These are phyloP conservation scores for Ustilago shanxiensis DNA, from an alignment of 1,284 basidiomycete genomes.

Conservation along the genomic window DNA sequence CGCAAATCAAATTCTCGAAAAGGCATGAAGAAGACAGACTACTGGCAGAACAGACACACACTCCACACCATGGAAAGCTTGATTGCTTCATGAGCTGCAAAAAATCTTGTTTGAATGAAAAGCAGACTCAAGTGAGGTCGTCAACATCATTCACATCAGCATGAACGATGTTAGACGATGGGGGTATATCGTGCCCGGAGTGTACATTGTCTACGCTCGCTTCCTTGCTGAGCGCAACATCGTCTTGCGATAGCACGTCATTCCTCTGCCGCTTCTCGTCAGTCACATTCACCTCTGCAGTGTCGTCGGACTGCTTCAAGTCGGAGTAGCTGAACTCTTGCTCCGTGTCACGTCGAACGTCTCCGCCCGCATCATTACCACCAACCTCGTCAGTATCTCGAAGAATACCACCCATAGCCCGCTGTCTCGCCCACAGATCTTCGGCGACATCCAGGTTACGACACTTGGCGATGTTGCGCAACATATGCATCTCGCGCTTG, in stretches of 20 bases:
- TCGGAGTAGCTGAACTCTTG: conserved; percentile 18
- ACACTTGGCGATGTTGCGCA: conserved; percentile 51
- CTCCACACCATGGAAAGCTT: not conserved
- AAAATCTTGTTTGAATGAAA: too few species aligned
- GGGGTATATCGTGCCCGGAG: conserved; percentile 16
- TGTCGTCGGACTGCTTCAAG: conserved; percentile 14
- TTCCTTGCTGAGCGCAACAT: conserved; percentile 13
- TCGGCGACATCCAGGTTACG: conserved; percentile 57
- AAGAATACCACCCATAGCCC: conserved; percentile 55
- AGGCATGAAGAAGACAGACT: too few species aligned
- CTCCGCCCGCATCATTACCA: conserved; percentile 10
- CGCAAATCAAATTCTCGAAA: not conserved
- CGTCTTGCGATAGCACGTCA: not conserved
- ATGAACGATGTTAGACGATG: conserved; percentile 12
- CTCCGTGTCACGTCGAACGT: not conserved
- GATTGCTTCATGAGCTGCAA: not conserved
- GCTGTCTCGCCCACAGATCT: conserved; percentile 50
- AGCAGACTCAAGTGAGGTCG: conserved; percentile 23
- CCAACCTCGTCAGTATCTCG: conserved; percentile 44
- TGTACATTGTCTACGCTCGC: conserved; percentile 16
- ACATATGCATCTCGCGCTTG: conserved; percentile 47
- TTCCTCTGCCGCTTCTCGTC: conserved; percentile 9
- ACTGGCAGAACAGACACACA: too few species aligned
- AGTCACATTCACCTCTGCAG: not conserved
- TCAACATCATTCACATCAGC: conserved; percentile 14